These are phyloP conservation scores for Cylindrotheca fusiformis DNA, from an alignment of 108 stramenopile species.

Conservation along the genomic window DNA sequence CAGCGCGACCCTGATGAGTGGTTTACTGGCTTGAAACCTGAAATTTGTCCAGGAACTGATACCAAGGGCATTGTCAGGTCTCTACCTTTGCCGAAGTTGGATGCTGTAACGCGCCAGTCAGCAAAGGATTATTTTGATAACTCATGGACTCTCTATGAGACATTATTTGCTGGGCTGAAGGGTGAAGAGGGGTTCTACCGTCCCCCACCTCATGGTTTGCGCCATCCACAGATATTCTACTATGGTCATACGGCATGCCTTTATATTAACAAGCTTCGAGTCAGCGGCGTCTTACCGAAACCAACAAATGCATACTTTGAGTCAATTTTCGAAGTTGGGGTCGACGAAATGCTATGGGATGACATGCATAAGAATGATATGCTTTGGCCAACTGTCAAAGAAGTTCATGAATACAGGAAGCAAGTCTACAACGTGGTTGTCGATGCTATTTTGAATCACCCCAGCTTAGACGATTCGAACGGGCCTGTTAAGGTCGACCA, in stretches of 20 bases:
- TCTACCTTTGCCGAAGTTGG: slow-evolving; percentile 67
- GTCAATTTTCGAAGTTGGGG: slow-evolving; percentile 91
- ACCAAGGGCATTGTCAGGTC: slow-evolving; percentile 52
- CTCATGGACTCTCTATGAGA: slow-evolving; percentile 89
- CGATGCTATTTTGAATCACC: slow-evolving; percentile 77
- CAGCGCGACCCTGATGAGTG: slow-evolving; percentile 59
- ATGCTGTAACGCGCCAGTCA: slow-evolving; percentile 63
- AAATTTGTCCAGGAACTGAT: slow-evolving; percentile 59
- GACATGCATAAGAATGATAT: slow-evolving; percentile 89
- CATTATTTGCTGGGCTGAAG: slow-evolving; percentile 85
- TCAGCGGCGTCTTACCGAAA: slow-evolving; percentile 74
- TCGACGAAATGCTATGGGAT: slow-evolving; percentile 98
- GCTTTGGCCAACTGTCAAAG: slow-evolving; percentile 87
- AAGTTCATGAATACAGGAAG: slow-evolving; percentile 85
- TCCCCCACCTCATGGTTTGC: slow-evolving; percentile 81
- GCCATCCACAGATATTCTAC: slow-evolving; percentile 93
- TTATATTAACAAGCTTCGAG: slow-evolving; percentile 91
- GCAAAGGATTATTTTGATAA: slow-evolving; percentile 91
- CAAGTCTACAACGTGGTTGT: slow-evolving; percentile 72
- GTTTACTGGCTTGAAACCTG: slow-evolving; percentile 71
- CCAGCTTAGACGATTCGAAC: slow-evolving; percentile 55
- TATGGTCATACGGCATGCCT: slow-evolving; percentile 92
- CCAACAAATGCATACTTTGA: slow-evolving; percentile 86
- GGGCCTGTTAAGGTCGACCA: slow-evolving; percentile 57
- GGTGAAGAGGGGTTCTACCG: slow-evolving; percentile 89